Evolutionary conservation across 495 filamentous ascomycete genomes (phyloP), one percentile per base, ranked within the genome.

Genomic region (Staphylotrichum longicolle): DNA sequence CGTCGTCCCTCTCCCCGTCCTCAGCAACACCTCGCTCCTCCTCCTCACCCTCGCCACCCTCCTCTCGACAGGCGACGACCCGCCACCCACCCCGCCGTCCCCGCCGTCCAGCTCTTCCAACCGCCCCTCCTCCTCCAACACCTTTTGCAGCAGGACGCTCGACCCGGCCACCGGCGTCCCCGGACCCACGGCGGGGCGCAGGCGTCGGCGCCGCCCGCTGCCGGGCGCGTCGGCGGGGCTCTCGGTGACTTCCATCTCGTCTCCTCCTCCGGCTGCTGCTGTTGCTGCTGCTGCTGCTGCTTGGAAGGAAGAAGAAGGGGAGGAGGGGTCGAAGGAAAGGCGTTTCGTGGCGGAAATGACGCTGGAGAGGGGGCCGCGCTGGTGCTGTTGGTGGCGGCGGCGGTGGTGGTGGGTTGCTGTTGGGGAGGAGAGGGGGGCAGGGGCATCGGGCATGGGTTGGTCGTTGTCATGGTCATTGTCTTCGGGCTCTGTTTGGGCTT

Each of bases 181-280:
- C 11, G 74, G 66, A 5, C 62, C 64, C 7, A 65, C 20, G 20
- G 20, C 20, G 20, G 20, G 53, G 49, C 61, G 66, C 40, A 77
- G 54, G 14, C 49, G 64, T 15, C 77, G 70, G 48, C 78, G 71
- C 3, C 69, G 57, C 10, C 71, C 70, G 55, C 77, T 82, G 41
- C 80, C 80, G 4, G 80, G 80, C 33, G 78, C 78, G 58, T 76
- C 70, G 12, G 48, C 71, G 3, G 81, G 80, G 54, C 78, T 81
- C 61, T 83, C 81, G 53, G 67, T 70, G 4, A 83, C 74, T 62
- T 78, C 77, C 50, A 76, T 48, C 6, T 57, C 60, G 32, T 52
- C 60, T 52, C 44, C 60, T 52, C 44, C 34, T 49, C 53, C 54
- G 48, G 32, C 15, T 37, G 39, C 20, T n/a, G 39, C 15, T 37